Evolutionary conservation across 2,329 filamentous ascomycete genomes (phyloP).

Genomic region (Stagonosporopsis tanaceti): DNA sequence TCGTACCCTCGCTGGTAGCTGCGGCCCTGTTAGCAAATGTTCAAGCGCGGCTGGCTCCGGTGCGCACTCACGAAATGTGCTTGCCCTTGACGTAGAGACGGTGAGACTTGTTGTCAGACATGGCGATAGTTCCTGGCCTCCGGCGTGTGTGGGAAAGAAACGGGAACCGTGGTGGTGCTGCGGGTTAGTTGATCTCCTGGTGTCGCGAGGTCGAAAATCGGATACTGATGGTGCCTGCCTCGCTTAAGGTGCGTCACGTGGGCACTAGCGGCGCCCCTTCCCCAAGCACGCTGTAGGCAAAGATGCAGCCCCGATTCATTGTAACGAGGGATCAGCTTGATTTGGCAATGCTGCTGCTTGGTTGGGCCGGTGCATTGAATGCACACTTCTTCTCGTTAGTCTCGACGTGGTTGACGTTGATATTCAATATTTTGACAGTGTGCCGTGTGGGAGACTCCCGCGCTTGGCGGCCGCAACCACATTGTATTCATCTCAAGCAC

Average conservation of each 20-base stretch:
- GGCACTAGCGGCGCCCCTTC: not conserved
- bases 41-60: slow-evolving; percentile 15
- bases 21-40: slow-evolving; percentile 54
- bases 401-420: not conserved
- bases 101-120: slow-evolving; percentile 50
- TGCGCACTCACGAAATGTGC: slow-evolving; percentile 90
- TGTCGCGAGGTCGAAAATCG: slow-evolving; percentile 10
- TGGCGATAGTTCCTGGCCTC: slow-evolving; percentile 45
- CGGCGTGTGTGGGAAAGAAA: slow-evolving; percentile 35
- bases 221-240: slow-evolving; percentile 8
- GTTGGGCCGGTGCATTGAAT: too few species aligned
- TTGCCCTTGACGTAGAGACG: slow-evolving; percentile 71
- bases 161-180: slow-evolving; percentile 42
- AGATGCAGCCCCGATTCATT: not conserved
- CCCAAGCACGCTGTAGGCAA: not conserved
- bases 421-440: not conserved
- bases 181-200: slow-evolving; percentile 38
- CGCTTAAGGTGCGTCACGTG: slow-evolving; percentile 13
- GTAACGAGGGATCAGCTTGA: not conserved
- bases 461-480: slow-evolving; percentile 4
- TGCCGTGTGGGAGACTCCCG: slow-evolving; percentile 8
- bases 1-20: slow-evolving; percentile 77
- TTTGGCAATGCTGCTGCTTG: too few species aligned
- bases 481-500: too few species aligned
- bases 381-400: not conserved